These are phyloP conservation scores for Penicillium sp. DNA, from an alignment of 2,329 filamentous ascomycete species.

Conservation along the genomic window DNA sequence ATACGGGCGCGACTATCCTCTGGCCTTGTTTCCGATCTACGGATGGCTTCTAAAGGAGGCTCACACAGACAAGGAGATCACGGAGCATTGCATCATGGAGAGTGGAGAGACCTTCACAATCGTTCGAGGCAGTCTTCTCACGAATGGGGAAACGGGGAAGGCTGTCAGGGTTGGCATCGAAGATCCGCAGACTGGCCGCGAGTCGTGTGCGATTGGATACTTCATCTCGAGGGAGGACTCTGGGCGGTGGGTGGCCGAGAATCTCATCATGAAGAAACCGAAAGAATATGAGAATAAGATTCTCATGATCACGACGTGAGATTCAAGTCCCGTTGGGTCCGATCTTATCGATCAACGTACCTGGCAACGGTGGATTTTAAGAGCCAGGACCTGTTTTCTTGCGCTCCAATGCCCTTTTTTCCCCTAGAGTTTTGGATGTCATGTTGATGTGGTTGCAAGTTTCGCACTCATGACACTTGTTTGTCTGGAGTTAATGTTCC, in stretches of 20 bases:
- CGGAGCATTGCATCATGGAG: slow-evolving; percentile 25
- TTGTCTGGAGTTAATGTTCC: too few species aligned
- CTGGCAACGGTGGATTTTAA: too few species aligned
- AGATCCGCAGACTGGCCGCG: slow-evolving; percentile 26
- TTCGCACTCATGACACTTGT: too few species aligned
- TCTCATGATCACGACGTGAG: slow-evolving; percentile 11
- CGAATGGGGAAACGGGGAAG: slow-evolving; percentile 23
- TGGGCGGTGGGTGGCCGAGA: slow-evolving; percentile 17
- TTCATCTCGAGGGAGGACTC: slow-evolving; percentile 30
- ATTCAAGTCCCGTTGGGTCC: not conserved
- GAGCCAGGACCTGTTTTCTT: not conserved
- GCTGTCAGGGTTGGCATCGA: slow-evolving; percentile 21
- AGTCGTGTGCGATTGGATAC: slow-evolving; percentile 29
- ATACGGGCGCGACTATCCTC: slow-evolving; percentile 27
- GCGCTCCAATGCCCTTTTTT: not conserved
- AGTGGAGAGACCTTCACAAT: slow-evolving; percentile 21
- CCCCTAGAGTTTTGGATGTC: not conserved
- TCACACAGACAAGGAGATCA: slow-evolving; percentile 36
- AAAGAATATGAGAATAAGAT: slow-evolving; percentile 11
- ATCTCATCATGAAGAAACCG: slow-evolving; percentile 7
- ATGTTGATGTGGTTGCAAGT: not conserved
- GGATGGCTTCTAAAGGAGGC: slow-evolving; percentile 25
- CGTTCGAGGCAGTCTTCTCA: slow-evolving; percentile 31
- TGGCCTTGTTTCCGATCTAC: slow-evolving; percentile 29
- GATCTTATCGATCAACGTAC: too few species aligned